Base-by-base conservation (phyloP, 306 rosid genomes). In the Citrullus amarus region DNA sequence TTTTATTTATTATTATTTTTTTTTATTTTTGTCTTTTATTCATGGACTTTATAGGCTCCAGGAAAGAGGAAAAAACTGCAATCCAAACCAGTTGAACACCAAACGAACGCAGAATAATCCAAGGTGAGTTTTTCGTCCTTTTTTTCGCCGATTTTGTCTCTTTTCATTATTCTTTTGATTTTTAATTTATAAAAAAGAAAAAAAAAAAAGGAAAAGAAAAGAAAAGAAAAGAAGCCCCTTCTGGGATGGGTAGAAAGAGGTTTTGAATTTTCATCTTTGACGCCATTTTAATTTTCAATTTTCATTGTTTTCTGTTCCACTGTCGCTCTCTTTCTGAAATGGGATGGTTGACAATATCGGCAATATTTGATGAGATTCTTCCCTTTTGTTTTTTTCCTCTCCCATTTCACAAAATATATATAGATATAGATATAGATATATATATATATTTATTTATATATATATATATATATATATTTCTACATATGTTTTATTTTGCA, bases 251-350 rank as follows among this genome's bases (percentile, higher is more conserved):
- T 25, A 25, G 28, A 25, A 25, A 25, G 28, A 25, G 28, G 36
- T 32, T 32, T 32, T 32, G 3, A 25, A 25, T 25, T 25, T 25
- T 32, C 2, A 32, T 32, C 4, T 3, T 32, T 32, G 28, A 56
- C 25, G 25, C 79, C 46, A 62, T 71, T 62, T 46, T 9, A 43
- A 30, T 70, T 58, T 58, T 48, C 9, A 75, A 25, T 25, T 38
- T 86, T 86, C 87, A 78, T 86, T 82, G 86, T 80, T 80, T 78
- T 82, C 79, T 38, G 86, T 75, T 83, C 80, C 87, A 84, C 84
- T 65, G 84, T 84, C 85, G 55, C 78, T 83, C 81, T 86, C 89
- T 77, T 80, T 34, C 50, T 44, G 50, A 44, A 44, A 44, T 36
- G 6, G 39, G 36, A 32, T 32, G 2, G 36, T 32, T 32, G 36